Percentiles rank a stretch among this genome's conserved stretches.
Evolutionary conservation across 805 yeast genomes (phyloP).

Genomic region (Myxozyma neglecta): DNA sequence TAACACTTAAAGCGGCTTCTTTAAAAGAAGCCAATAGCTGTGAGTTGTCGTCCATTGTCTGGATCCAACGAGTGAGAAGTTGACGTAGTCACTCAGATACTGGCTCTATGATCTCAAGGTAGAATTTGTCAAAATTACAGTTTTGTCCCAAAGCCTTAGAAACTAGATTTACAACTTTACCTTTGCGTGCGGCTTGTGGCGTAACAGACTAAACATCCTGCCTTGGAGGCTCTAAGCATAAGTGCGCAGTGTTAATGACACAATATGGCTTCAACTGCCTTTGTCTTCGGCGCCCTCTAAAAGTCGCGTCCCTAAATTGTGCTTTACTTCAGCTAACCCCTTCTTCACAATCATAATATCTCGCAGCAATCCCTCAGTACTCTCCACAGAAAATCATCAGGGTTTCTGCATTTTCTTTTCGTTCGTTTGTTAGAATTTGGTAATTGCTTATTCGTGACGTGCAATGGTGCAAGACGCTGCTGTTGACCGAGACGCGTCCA

Average conservation of each 20-base stretch:
- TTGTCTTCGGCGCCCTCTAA: not conserved
- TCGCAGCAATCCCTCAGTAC: not conserved
- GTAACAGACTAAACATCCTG: not conserved
- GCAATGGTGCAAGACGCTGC: slow-evolving; percentile 9
- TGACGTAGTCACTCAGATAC: too few species aligned
- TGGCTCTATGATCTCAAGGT: not conserved
- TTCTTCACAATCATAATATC: not conserved
- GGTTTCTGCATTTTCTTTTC: not conserved
- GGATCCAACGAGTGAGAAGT: too few species aligned
- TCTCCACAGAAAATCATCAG: too few species aligned
- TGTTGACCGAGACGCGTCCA: slow-evolving; percentile 19
- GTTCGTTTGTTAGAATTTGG: not conserved
- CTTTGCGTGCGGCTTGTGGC: slow-evolving; percentile 6
- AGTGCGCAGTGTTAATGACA: not conserved
- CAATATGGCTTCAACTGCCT: not conserved
- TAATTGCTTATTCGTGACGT: not conserved
- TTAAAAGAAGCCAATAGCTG: slow-evolving; percentile 66
- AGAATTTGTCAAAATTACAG: not conserved
- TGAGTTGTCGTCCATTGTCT: slow-evolving; percentile 44
- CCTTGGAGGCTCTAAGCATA: not conserved
- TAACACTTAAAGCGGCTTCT: slow-evolving; percentile 69
- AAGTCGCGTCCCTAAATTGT: not conserved
- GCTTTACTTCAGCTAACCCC: not conserved
- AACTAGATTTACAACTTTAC: too few species aligned
- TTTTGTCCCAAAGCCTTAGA: not conserved